Evolutionary conservation across 176 grass and related monocot genomes (phyloP).

Genomic region (Cymbopogon citratus): DNA sequence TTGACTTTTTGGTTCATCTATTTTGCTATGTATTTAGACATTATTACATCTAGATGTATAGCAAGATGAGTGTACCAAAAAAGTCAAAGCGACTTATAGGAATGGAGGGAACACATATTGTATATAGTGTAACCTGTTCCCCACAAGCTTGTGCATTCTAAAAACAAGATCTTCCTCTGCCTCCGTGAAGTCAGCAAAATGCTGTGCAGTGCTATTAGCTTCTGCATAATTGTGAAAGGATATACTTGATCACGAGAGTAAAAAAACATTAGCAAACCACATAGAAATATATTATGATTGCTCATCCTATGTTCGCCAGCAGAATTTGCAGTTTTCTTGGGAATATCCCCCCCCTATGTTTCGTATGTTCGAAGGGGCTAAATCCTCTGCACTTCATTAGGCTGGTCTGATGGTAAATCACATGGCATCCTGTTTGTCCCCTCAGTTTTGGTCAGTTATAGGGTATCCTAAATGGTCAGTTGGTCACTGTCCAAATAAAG

Average conservation of each 20-base stretch:
- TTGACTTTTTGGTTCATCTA: no score
- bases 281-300: neutral
- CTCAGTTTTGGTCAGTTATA: neutral
- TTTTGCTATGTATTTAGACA: no score
- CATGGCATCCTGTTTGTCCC: neutral
- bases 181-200: conserved; percentile 48
- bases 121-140: conserved; percentile 42
- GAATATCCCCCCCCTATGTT: neutral
- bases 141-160: conserved; percentile 55
- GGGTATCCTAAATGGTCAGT: neutral
- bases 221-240: conserved; percentile 29
- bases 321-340: neutral
- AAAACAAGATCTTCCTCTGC: conserved; percentile 54
- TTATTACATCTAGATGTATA: no score
- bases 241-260: neutral
- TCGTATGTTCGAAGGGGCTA: neutral
- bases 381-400: neutral
- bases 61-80: no score
- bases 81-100: no score
- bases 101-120: conserved; percentile 4
- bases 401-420: conserved; percentile 4
- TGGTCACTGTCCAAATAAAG: neutral
- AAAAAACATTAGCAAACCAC: neutral
- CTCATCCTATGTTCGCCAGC: neutral
- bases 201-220: conserved; percentile 24